Percentiles rank a stretch among this genome's conserved stretches.
These are phyloP conservation scores for Tricholoma matsutake DNA, from an alignment of 768 basidiomycete species.

Conservation along the genomic window DNA sequence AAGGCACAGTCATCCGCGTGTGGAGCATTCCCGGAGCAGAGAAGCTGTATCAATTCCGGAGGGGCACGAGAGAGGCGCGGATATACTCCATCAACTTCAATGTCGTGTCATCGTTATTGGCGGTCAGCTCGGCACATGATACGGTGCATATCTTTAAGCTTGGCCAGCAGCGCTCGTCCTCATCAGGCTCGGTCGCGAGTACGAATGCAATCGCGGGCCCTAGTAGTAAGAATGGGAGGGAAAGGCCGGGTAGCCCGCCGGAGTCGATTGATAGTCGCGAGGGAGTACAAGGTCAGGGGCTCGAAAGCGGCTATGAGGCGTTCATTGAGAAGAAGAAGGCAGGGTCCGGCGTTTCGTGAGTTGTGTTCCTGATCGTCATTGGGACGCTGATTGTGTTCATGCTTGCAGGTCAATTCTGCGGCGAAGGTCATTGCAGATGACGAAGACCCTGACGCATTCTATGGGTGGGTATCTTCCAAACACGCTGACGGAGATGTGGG, in stretches of 20 bases:
- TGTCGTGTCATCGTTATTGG: conserved; percentile 73
- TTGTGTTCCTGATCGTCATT: conserved; percentile 1
- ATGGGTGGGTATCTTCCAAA: conserved; percentile 85
- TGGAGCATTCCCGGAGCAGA: conserved; percentile 90
- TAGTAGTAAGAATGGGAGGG: not conserved
- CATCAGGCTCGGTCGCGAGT: not conserved
- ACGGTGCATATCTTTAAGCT: conserved; percentile 98
- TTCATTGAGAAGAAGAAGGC: conserved; percentile 73
- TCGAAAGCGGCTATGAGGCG: conserved; percentile 83
- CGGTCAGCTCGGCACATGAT: conserved; percentile 88
- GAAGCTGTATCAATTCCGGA: conserved; percentile 91
- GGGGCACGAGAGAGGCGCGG: conserved; percentile 82
- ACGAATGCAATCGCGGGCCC: not conserved
- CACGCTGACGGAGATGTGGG: conserved; percentile 94
- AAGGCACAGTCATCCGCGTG: conserved; percentile 96
- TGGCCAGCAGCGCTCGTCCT: conserved; percentile 29
- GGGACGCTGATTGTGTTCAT: not conserved
- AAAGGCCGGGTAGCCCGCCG: not conserved
- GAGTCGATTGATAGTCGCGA: conserved; percentile 51
- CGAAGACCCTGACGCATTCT: conserved; percentile 71
- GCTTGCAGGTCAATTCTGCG: conserved; percentile 49
- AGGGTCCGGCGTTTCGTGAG: conserved; percentile 55
- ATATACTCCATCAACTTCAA: conserved; percentile 89
- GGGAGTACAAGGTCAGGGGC: conserved; percentile 48
- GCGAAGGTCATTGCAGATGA: conserved; percentile 69